Base-by-base conservation (phyloP, 768 basidiomycete genomes). In the Butyriboletus loyo region DNA sequence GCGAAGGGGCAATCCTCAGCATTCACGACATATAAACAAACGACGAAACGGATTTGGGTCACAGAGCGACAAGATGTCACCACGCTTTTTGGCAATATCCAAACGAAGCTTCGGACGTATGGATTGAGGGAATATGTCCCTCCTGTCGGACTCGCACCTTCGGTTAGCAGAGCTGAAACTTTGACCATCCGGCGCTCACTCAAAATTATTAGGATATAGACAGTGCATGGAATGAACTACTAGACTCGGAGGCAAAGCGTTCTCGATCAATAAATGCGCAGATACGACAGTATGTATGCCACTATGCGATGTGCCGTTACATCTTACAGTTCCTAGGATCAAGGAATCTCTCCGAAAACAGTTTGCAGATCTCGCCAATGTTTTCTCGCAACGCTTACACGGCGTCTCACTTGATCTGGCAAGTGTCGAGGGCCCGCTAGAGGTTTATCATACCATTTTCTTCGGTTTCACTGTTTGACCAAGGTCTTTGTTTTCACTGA, bases 41-140 rank as follows among this genome's bases (percentile, higher is more conserved):
- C 87, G 2, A 86, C 78, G 36, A 97, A 97, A 64, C 82, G 92
- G 3, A 75, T 75, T 2, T 97, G 93, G 92, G 90, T 93, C 10
- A 85, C 83, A 8, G 95, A 98, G 70, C 83, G 87, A 64, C 89
- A 92, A 65, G 94, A 95, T 53, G 73, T 97, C 10, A 82, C 85
- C 9, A 90, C 89, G 1, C 78, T 98, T 14, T 91, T 98, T 57
- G 86, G 89, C 4, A 96, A 97, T 63, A 86, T 99, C 27, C 91
- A 94, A 68, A 96, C 92, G 1, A 98, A 98, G 70, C 73, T 98
- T 50, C 82, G 79, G 69, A 98, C 95, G 22, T 98, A 98, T 73
- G 84, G 86, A 10, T 66, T 99, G 59, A 77, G 84, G 53, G 84
- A 90, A 62, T 98, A 95, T 68, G 77, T 86, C 22, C 94, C 97